Conservation (phyloP, 2,329 filamentous ascomycete species). For the Calonectria fujianensis region DNA sequence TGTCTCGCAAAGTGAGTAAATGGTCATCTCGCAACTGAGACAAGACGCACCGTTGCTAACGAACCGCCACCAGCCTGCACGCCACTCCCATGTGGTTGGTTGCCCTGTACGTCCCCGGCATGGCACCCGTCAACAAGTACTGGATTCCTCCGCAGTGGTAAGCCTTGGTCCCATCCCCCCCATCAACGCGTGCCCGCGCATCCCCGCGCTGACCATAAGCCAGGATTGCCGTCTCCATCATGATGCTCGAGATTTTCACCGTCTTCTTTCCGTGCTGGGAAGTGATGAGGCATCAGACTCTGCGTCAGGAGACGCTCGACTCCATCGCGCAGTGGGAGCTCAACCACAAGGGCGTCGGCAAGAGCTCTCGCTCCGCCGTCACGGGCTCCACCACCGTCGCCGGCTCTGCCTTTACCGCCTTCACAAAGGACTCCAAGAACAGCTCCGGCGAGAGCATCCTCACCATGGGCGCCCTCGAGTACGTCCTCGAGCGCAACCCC, state of each 20-base stretch:
- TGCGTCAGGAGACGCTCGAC: conserved; percentile 69
- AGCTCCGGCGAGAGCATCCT: conserved; percentile 62
- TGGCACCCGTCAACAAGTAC: conserved; percentile 71
- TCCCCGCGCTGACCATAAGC: not conserved
- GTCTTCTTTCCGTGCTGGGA: conserved; percentile 79
- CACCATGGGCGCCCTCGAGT: conserved; percentile 64
- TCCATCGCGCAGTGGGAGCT: conserved; percentile 70
- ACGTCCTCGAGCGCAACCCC: conserved; percentile 75
- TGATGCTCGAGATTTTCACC: conserved; percentile 78
- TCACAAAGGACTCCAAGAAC: conserved; percentile 59
- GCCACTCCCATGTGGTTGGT: conserved; percentile 81
- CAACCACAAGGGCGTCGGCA: conserved; percentile 59
- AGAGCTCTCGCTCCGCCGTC: conserved; percentile 58
- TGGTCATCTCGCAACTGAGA: conserved; percentile 16
- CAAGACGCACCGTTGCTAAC: conserved; percentile 23
- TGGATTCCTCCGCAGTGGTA: conserved; percentile 79
- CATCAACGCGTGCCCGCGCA: not conserved
- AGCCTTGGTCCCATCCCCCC: conserved; percentile 47
- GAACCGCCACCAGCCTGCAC: conserved; percentile 68
- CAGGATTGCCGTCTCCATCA: conserved; percentile 76
- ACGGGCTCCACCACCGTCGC: conserved; percentile 58
- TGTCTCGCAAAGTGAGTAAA: conserved; percentile 65
- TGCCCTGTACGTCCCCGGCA: conserved; percentile 71
- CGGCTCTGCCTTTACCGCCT: conserved; percentile 61
- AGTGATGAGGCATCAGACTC: conserved; percentile 67